Conservation (phyloP, 176 grass and related monocot species). For the Carex cristatella region DNA sequence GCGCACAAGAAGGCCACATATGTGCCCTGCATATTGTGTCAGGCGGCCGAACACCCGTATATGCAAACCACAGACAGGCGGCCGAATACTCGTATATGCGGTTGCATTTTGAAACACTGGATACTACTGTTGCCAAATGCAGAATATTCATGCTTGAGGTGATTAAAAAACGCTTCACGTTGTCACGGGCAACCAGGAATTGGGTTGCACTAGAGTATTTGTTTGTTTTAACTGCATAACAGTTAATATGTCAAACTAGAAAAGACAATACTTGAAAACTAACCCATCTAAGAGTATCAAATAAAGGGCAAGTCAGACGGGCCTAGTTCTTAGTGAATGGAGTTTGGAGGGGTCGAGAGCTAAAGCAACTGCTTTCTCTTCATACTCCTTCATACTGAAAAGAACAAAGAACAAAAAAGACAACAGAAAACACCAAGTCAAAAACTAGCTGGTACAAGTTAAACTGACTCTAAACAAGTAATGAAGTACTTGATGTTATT, state of each 20-base stretch:
- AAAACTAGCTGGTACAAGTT: not conserved
- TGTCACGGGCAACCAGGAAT: not conserved
- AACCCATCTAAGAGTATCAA: conserved; percentile 79
- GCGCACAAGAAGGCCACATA: too few species aligned
- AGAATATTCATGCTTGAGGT: not conserved
- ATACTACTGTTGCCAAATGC: not conserved
- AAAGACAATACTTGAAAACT: conserved; percentile 16
- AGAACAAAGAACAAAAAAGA: not conserved
- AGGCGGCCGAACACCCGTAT: too few species aligned
- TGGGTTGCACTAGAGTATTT: not conserved
- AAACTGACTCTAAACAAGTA: not conserved
- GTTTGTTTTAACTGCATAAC: not conserved
- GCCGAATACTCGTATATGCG: too few species aligned
- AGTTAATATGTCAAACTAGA: not conserved
- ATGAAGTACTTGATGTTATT: not conserved
- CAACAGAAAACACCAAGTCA: not conserved
- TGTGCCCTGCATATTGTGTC: too few species aligned
- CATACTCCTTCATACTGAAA: conserved; percentile 70
- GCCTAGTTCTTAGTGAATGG: conserved; percentile 49
- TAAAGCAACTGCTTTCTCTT: conserved; percentile 63
- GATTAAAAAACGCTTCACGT: not conserved
- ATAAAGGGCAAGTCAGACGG: conserved; percentile 73
- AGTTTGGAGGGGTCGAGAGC: conserved; percentile 59
- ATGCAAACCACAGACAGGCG: too few species aligned
- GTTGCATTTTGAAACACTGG: too few species aligned